Conservation (phyloP, 2,329 filamentous ascomycete species). For the Albifimbria verrucaria region DNA sequence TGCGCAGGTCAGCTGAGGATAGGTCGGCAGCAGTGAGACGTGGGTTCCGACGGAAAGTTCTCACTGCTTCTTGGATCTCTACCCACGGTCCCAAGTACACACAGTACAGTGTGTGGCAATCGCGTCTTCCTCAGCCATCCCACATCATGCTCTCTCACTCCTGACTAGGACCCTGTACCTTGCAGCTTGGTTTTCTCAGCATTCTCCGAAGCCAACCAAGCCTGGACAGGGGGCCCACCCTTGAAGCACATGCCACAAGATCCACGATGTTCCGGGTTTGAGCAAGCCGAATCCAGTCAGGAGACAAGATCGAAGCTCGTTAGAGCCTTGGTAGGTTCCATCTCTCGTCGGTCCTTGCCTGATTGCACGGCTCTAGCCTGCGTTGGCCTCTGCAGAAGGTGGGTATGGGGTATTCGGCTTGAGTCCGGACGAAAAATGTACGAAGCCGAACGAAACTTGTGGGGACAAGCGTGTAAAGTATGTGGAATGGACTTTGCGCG, state of each 20-base stretch:
- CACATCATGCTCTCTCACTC: conserved; percentile 11
- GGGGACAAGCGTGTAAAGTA: too few species aligned
- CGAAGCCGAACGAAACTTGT: neutral
- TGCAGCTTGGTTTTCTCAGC: conserved; percentile 13
- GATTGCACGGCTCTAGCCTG: neutral
- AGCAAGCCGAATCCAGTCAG: neutral
- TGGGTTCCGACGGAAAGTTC: neutral
- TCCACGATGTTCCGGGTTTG: conserved; percentile 12
- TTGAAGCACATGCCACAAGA: conserved; percentile 16
- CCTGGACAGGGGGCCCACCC: conserved; percentile 11
- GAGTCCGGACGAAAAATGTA: neutral
- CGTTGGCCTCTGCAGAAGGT: neutral
- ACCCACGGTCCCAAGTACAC: neutral
- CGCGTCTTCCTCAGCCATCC: neutral
- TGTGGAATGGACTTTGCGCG: too few species aligned
- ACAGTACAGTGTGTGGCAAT: neutral
- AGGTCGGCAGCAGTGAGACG: neutral
- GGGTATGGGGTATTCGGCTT: neutral
- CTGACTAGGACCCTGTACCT: conserved; percentile 21
- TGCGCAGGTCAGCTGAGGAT: neutral
- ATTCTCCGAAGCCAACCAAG: conserved; percentile 18
- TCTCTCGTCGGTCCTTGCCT: neutral
- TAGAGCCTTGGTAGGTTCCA: neutral
- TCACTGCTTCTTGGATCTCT: neutral
- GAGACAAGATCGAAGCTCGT: neutral